Conservation (phyloP, 2,329 filamentous ascomycete species). For the Colletotrichum brevisporum region DNA sequence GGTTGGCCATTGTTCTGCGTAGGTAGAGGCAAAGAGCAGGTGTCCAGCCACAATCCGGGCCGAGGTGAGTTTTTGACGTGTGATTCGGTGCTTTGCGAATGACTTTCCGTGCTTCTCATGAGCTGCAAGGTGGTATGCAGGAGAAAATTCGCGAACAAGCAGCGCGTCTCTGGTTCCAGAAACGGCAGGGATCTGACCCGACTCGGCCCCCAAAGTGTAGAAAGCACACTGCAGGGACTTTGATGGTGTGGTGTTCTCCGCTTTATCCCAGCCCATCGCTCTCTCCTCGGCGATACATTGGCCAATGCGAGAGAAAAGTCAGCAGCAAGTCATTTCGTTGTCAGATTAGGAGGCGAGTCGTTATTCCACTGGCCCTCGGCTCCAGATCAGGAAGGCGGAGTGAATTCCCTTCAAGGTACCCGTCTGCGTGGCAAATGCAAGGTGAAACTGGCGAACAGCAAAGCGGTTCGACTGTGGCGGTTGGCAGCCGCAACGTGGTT, state of each 20-base stretch:
- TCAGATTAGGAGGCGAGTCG: not conserved
- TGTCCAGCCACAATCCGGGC: conserved; percentile 27
- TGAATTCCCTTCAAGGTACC: no score
- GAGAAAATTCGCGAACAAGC: conserved; percentile 10
- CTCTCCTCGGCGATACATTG: conserved; percentile 25
- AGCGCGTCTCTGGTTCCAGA: not conserved
- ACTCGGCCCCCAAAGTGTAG: conserved; percentile 3
- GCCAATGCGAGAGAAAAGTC: not conserved
- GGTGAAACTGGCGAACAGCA: not conserved
- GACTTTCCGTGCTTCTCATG: conserved; percentile 13
- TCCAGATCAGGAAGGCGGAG: not conserved
- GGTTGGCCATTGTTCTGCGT: conserved; percentile 23
- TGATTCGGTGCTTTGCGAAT: conserved; percentile 19
- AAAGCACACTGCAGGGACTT: not conserved
- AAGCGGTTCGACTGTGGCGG: conserved; percentile 5
- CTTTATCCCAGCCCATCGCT: conserved; percentile 21
- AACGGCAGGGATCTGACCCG: conserved; percentile 6
- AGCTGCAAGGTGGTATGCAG: conserved; percentile 9
- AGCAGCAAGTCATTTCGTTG: not conserved
- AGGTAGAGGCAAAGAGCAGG: conserved; percentile 19
- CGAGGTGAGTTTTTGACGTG: not conserved
- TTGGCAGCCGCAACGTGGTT: conserved; percentile 5
- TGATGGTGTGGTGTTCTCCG: conserved; percentile 1
- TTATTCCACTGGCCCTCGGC: not conserved
- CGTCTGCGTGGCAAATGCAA: no score